Evolutionary conservation across 257 asterid genomes (phyloP).

Genomic region (Anisodus tanguticus): DNA sequence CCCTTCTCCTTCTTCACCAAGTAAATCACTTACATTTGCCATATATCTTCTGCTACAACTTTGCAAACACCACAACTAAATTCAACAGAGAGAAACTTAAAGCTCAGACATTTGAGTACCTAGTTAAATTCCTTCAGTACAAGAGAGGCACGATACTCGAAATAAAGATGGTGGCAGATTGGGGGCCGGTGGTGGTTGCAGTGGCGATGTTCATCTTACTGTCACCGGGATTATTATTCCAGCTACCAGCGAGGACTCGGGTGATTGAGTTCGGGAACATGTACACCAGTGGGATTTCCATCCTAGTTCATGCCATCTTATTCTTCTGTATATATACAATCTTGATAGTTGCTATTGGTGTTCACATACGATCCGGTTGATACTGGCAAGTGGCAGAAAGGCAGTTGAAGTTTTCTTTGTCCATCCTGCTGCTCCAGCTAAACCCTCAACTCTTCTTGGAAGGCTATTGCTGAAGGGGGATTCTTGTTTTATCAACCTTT

Average conservation of each 20-base stretch:
- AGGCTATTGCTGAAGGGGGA: background rate
- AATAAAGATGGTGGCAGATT: slow-evolving; percentile 52
- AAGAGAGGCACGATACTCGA: slow-evolving; percentile 23
- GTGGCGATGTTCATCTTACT: slow-evolving; percentile 84
- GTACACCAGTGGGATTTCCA: slow-evolving; percentile 89
- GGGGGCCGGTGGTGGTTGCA: slow-evolving; percentile 97
- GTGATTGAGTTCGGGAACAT: slow-evolving; percentile 86
- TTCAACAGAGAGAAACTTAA: background rate
- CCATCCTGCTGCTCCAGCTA: background rate
- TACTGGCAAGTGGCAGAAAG: background rate
- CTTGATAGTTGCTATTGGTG: slow-evolving; percentile 76
- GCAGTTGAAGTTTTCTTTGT: background rate
- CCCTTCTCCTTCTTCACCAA: slow-evolving; percentile 62
- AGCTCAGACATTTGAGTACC: background rate
- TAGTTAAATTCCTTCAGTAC: background rate
- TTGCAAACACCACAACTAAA: background rate
- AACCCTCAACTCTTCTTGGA: background rate
- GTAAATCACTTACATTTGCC: slow-evolving; percentile 39
- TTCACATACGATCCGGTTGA: slow-evolving; percentile 70
- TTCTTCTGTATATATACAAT: slow-evolving; percentile 87
- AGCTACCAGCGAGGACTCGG: slow-evolving; percentile 79
- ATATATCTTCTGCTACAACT: slow-evolving; percentile 29
- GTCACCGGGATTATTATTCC: slow-evolving; percentile 90
- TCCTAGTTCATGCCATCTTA: slow-evolving; percentile 74
- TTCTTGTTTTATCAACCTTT: slow-evolving; percentile 20